phyloP scores from a whole-genome alignment of 2,329 filamentous ascomycete species.

The Tolypocladium cylindrosporum region DNA sequence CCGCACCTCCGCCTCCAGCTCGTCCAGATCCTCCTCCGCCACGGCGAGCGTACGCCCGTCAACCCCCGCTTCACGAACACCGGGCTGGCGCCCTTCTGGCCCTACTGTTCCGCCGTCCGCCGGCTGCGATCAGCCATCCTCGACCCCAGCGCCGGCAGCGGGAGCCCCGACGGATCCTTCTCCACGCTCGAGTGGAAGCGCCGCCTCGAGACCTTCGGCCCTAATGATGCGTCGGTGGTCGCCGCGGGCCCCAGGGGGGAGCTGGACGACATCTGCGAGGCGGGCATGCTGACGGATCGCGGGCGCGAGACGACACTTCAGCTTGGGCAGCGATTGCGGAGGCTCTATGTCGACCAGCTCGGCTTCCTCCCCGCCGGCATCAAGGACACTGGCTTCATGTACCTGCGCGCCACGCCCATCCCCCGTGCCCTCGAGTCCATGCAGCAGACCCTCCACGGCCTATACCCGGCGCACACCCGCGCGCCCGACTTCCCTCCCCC shows the following conservation, averaged over 20 bases:
- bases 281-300: constrained; percentile 65
- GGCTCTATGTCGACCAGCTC: constrained; percentile 66
- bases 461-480: constrained; percentile 53
- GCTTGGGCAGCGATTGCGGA: constrained; percentile 57
- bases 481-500: constrained; percentile 43
- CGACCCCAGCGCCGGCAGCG: constrained; percentile 23
- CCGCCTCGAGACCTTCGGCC: constrained; percentile 73
- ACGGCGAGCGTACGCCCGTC: constrained; percentile 77
- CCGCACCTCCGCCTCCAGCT: constrained; percentile 69
- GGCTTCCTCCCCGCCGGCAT: constrained; percentile 56
- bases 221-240: constrained; percentile 57
- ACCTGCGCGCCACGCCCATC: constrained; percentile 65
- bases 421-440: constrained; percentile 69
- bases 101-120: constrained; percentile 74
- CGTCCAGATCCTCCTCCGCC: constrained; percentile 77
- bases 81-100: constrained; percentile 64
- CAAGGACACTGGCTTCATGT: constrained; percentile 49
- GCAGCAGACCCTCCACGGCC: constrained; percentile 63
- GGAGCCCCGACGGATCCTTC: constrained; percentile 19
- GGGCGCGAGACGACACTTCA: constrained; percentile 63
- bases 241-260: constrained; percentile 58
- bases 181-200: constrained; percentile 52
- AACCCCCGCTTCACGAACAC: constrained; percentile 79
- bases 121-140: constrained; percentile 51
- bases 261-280: constrained; percentile 72